Conservation (phyloP, 2,329 filamentous ascomycete species). For the Pyricularia pennisetigena region DNA sequence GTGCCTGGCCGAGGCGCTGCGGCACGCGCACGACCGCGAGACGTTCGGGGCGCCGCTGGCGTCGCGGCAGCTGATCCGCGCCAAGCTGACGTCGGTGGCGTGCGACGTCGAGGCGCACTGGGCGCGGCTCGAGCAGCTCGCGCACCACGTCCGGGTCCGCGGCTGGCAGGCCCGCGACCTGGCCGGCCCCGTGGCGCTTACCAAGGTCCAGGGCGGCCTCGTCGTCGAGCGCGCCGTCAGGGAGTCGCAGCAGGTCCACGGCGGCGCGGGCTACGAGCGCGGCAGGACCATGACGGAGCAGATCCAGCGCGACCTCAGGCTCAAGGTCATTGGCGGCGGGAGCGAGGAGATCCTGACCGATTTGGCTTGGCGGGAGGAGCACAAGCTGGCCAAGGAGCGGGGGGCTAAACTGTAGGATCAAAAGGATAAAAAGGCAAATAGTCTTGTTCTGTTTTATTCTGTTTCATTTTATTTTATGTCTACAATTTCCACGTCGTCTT, state of each 20-base stretch:
- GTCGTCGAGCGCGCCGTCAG: constrained; percentile 18
- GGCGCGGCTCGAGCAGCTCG: constrained; percentile 64
- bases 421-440: too few species aligned
- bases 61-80: constrained; percentile 65
- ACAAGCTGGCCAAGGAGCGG: neutral
- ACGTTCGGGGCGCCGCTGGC: constrained; percentile 43
- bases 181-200: constrained; percentile 61
- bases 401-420: too few species aligned
- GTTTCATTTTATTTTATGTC: too few species aligned
- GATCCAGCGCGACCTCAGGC: constrained; percentile 33
- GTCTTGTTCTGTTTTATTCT: too few species aligned
- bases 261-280: constrained; percentile 32
- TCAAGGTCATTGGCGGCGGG: constrained; percentile 34
- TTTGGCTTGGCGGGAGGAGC: neutral
- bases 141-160: constrained; percentile 55
- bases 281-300: constrained; percentile 27
- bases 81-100: constrained; percentile 61
- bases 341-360: constrained; percentile 37
- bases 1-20: constrained; percentile 24
- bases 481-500: too few species aligned
- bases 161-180: constrained; percentile 51
- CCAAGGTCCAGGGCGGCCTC: constrained; percentile 44
- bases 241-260: constrained; percentile 28
- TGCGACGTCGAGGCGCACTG: constrained; percentile 59
- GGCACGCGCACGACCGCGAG: constrained; percentile 26